Percentiles rank a stretch among this genome's conserved stretches.
phyloP scores from a whole-genome alignment of 2,329 filamentous ascomycete species.

The Stagonosporopsis chrysanthemi region DNA sequence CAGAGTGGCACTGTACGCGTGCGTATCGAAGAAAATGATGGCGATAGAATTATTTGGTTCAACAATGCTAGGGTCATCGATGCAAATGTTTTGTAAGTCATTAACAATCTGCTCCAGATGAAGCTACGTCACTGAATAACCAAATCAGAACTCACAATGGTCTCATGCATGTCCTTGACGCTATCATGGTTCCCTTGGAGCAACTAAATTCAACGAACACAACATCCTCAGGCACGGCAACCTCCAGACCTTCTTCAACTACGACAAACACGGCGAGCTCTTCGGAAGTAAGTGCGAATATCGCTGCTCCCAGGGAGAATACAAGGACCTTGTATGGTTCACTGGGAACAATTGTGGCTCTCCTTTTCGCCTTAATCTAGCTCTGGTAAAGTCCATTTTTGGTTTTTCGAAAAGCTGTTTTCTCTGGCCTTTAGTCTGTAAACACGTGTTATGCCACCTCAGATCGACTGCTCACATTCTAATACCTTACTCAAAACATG shows the following conservation, averaged over 20 bases:
- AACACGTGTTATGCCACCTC: neutral
- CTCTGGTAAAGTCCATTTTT: neutral
- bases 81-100: conserved; percentile 34
- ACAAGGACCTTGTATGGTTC: neutral
- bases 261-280: neutral
- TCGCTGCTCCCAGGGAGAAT: neutral
- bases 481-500: neutral
- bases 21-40: conserved; percentile 21
- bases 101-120: neutral
- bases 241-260: conserved; percentile 18
- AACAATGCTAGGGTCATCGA: conserved; percentile 35
- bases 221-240: conserved; percentile 15
- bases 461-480: neutral
- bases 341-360: neutral
- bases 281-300: neutral
- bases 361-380: neutral
- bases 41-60: conserved; percentile 26
- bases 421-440: neutral
- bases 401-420: neutral
- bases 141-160: conserved; percentile 31
- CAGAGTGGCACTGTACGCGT: conserved; percentile 30
- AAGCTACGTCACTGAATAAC: neutral
- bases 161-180: conserved; percentile 31
- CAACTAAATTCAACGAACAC: conserved; percentile 16
- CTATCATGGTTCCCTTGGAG: conserved; percentile 29